A percentile compares a stretch with the other conserved stretches of the same genome.
phyloP scores from a whole-genome alignment of 2,329 filamentous ascomycete species.

The Pseudogymnoascus sp. region DNA sequence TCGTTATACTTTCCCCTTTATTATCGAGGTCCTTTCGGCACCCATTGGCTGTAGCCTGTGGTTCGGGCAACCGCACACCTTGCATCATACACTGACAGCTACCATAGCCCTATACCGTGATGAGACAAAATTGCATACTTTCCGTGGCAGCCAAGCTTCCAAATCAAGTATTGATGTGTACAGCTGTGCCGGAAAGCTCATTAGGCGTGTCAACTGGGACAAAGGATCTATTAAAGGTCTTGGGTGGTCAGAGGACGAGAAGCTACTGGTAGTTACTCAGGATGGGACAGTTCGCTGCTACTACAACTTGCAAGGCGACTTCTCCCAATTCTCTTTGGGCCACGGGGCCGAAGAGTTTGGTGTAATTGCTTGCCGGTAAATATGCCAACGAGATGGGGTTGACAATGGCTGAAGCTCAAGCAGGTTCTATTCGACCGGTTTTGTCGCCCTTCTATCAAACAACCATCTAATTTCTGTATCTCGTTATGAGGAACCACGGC shows the following conservation, averaged over 20 bases:
- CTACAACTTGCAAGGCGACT: conserved; percentile 86
- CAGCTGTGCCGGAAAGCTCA: conserved; percentile 81
- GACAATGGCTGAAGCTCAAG: neutral
- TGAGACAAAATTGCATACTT: conserved; percentile 73
- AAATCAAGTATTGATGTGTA: conserved; percentile 91
- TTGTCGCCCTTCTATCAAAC: conserved; percentile 84
- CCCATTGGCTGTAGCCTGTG: neutral
- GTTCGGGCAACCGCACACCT: neutral
- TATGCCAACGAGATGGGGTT: conserved; percentile 12
- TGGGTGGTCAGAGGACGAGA: conserved; percentile 95
- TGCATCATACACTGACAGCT: conserved; percentile 25
- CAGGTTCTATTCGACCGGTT: conserved; percentile 78
- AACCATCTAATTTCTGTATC: conserved; percentile 82
- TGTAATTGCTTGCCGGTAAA: conserved; percentile 66
- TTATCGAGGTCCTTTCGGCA: neutral
- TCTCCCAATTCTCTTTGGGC: conserved; percentile 86
- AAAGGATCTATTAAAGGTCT: conserved; percentile 79
- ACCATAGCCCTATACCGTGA: conserved; percentile 77
- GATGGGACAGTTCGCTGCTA: conserved; percentile 87
- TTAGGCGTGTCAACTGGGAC: conserved; percentile 85
- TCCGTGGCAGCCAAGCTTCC: conserved; percentile 60
- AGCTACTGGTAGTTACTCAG: conserved; percentile 75
- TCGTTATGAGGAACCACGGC: conserved; percentile 82
- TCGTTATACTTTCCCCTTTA: neutral
- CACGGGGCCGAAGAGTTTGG: conserved; percentile 83